These are phyloP conservation scores for Botrytis byssoidea DNA, from an alignment of 2,329 filamentous ascomycete genomes.

Conservation along the genomic window DNA sequence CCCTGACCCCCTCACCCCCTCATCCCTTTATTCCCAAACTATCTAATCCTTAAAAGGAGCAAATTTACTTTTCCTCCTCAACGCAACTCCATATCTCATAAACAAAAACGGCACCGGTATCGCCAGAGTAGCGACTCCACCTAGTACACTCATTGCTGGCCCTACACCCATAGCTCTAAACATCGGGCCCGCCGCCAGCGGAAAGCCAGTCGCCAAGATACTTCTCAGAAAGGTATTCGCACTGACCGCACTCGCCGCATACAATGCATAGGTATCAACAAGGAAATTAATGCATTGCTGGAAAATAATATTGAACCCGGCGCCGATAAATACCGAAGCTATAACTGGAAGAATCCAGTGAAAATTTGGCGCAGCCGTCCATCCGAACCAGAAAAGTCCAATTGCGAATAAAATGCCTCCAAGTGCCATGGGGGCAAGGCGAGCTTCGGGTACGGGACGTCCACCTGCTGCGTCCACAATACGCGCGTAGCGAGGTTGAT, in stretches of 20 bases:
- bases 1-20: too few relatives aligned
- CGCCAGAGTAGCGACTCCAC: slow-evolving; percentile 51
- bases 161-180: slow-evolving; percentile 64
- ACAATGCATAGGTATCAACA: slow-evolving; percentile 48
- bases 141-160: slow-evolving; percentile 63
- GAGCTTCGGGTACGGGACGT: slow-evolving; percentile 45
- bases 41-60: slow-evolving; percentile 36
- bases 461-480: slow-evolving; percentile 39
- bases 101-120: slow-evolving; percentile 61
- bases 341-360: slow-evolving; percentile 28
- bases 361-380: slow-evolving; percentile 30
- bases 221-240: slow-evolving; percentile 48
- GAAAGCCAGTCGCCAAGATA: slow-evolving; percentile 47
- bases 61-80: slow-evolving; percentile 47
- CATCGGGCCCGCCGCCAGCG: slow-evolving; percentile 47
- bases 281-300: slow-evolving; percentile 39
- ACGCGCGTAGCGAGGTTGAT: slow-evolving; percentile 34
- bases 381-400: slow-evolving; percentile 38
- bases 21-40: not conserved
- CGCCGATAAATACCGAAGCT: slow-evolving; percentile 31
- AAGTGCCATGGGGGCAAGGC: slow-evolving; percentile 50
- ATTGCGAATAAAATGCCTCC: slow-evolving; percentile 35
- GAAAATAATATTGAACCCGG: slow-evolving; percentile 38
- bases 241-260: slow-evolving; percentile 47
- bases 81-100: slow-evolving; percentile 39